phyloP scores from a whole-genome alignment of 1,284 basidiomycete species.

The Filobasidium uniguttulatum region DNA sequence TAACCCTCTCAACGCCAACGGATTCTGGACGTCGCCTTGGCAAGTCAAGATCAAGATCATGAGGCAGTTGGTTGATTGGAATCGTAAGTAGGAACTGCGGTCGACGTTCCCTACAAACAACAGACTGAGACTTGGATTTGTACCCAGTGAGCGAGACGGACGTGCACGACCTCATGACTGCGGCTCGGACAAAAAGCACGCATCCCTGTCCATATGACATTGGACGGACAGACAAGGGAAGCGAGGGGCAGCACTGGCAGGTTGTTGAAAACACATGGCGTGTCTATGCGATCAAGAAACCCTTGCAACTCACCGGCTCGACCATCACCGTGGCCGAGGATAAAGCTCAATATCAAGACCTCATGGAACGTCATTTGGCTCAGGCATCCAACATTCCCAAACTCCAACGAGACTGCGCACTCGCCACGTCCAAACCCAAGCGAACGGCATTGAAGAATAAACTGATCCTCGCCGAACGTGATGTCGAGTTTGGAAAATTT shows the following conservation, averaged over 20 bases:
- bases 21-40: constrained; percentile 12
- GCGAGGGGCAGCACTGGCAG: not conserved
- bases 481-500: constrained; percentile 1
- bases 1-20: constrained; percentile 7
- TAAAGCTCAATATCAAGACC: constrained; percentile 8
- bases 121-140: not conserved
- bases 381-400: not conserved
- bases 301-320: not conserved
- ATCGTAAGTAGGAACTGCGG: constrained; percentile 2
- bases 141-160: not conserved
- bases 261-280: not conserved
- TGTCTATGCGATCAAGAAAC: not conserved
- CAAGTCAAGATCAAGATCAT: constrained; percentile 10
- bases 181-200: not conserved
- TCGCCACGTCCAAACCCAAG: not conserved
- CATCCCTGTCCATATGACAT: not conserved
- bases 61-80: constrained; percentile 16
- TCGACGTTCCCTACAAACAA: not conserved
- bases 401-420: not conserved
- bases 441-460: not conserved
- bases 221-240: not conserved
- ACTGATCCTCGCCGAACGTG: constrained; percentile 7
- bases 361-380: constrained; percentile 9
- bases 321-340: constrained; percentile 2
- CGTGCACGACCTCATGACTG: not conserved